Evolutionary conservation across 2,329 filamentous ascomycete genomes (phyloP).

Genomic region (Botrytis aclada): DNA sequence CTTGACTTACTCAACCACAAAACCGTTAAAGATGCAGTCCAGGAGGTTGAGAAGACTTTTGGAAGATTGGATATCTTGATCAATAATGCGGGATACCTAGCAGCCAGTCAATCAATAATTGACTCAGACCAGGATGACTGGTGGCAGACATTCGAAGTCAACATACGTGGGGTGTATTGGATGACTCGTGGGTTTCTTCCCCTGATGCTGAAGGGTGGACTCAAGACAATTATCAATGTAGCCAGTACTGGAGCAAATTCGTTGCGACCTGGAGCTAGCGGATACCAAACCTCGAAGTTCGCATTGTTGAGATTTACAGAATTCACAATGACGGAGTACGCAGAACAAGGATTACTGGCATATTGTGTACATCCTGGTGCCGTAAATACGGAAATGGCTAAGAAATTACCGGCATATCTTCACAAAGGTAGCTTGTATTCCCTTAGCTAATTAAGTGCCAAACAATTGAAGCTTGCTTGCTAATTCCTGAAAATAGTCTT

Average conservation of each 20-base stretch:
- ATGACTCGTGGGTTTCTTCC: slow-evolving; percentile 26
- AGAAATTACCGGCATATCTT: slow-evolving; percentile 36
- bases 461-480: background rate
- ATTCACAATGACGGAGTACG: slow-evolving; percentile 47
- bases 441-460: background rate
- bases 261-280: slow-evolving; percentile 40
- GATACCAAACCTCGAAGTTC: slow-evolving; percentile 50
- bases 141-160: slow-evolving; percentile 31
- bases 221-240: slow-evolving; percentile 49
- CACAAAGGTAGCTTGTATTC: slow-evolving; percentile 28
- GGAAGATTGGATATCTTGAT: slow-evolving; percentile 31
- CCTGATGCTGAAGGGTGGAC: slow-evolving; percentile 30
- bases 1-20: slow-evolving; percentile 26
- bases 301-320: slow-evolving; percentile 50
- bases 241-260: slow-evolving; percentile 44
- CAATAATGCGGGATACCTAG: slow-evolving; percentile 30
- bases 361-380: slow-evolving; percentile 44
- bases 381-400: slow-evolving; percentile 41
- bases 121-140: slow-evolving; percentile 24
- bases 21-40: slow-evolving; percentile 21
- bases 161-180: slow-evolving; percentile 27
- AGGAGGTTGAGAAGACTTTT: slow-evolving; percentile 24
- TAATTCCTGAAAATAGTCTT: slow-evolving; percentile 28
- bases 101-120: slow-evolving; percentile 15
- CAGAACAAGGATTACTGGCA: slow-evolving; percentile 42